Evolutionary conservation across 2,329 filamentous ascomycete genomes (phyloP), one percentile per base, ranked within the genome.

Genomic region (Hymenoscyphus albidus): DNA sequence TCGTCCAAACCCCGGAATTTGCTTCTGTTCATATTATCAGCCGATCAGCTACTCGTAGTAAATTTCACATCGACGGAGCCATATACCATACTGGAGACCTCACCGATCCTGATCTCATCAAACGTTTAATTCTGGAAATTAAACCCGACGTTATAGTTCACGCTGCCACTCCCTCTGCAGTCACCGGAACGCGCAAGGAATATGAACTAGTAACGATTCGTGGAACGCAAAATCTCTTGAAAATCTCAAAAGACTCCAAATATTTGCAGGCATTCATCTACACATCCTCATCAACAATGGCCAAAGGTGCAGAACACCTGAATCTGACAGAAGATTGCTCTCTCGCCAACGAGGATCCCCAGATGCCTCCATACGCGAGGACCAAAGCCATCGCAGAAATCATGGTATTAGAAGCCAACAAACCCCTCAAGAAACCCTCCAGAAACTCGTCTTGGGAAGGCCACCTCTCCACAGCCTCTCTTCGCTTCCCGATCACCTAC

Each of bases 401-500:
- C 22, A 56, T 57, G 44, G 60, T 62, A 1, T 18, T 62, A 32
- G 16, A 62, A 35, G 60, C 44, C 3, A 62, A 62, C 31, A 55
- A 56, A 2, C 48, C 48, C 9, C 14, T 9, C 16, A 16, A 44
- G 2, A 54, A 18, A 38, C 14, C 51, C 5, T 22, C 48, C 32
- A 9, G 16, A 38, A 9, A 62, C 7, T n/a, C 14, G 16, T 56
- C 48, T 1, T 62, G 31, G 31, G 18, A 38, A 42, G 51, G 60
- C 14, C 32, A 62, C 42, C 60, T 62, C 14, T 40, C 18, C 0
- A 62, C 60, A 1, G 44, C 10, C 16, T n/a, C 51, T 12, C 16
- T 62, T n/a, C 60, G 60, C n/a, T 40, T 62, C 1, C 60, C 60
- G 3, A 57, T 62, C 0, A n/a, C 57, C 32, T 62, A 62, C n/a